phyloP scores from a whole-genome alignment of 1,139 yeast genomes.

The Pichia sp. region DNA sequence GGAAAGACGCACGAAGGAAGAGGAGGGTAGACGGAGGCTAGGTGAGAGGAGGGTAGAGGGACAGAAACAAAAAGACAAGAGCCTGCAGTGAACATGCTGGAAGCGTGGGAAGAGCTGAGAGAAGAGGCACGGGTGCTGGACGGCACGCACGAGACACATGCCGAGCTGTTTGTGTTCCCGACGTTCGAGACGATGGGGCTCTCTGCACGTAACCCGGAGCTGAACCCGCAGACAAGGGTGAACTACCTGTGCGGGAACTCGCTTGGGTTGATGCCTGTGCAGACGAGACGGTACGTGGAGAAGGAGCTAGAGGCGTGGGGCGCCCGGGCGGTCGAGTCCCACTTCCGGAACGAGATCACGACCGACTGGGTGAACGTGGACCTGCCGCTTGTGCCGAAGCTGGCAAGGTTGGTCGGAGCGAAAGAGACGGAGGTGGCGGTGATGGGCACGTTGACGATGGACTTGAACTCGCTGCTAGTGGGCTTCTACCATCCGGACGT shows the following conservation, averaged over 20 bases:
- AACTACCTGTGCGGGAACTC: conserved; percentile 87
- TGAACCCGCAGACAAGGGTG: conserved; percentile 21
- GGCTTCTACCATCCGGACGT: conserved; percentile 66
- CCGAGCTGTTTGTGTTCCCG: conserved; percentile 28
- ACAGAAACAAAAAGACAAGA: not conserved
- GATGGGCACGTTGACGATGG: conserved; percentile 80
- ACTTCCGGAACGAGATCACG: conserved; percentile 48
- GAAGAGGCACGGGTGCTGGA: conserved; percentile 22
- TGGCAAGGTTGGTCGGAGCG: conserved; percentile 78
- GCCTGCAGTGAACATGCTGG: not conserved
- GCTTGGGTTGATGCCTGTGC: conserved; percentile 78
- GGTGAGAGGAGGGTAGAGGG: not conserved
- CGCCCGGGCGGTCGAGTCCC: conserved; percentile 75
- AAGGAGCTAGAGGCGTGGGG: conserved; percentile 81
- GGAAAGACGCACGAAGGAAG: not conserved
- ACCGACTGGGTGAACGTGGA: conserved; percentile 83
- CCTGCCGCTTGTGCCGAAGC: conserved; percentile 61
- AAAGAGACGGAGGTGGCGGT: conserved; percentile 68
- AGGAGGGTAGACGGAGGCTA: not conserved
- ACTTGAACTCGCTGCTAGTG: conserved; percentile 68
- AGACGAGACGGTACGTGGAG: conserved; percentile 52
- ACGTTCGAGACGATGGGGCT: conserved; percentile 30
- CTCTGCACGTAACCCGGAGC: conserved; percentile 2
- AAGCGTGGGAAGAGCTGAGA: not conserved
- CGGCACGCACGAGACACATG: conserved; percentile 15